Evolutionary conservation across 148 eudicot genomes (phyloP), one percentile per base, ranked within the genome.

Genomic region (Arctostaphylos glauca): DNA sequence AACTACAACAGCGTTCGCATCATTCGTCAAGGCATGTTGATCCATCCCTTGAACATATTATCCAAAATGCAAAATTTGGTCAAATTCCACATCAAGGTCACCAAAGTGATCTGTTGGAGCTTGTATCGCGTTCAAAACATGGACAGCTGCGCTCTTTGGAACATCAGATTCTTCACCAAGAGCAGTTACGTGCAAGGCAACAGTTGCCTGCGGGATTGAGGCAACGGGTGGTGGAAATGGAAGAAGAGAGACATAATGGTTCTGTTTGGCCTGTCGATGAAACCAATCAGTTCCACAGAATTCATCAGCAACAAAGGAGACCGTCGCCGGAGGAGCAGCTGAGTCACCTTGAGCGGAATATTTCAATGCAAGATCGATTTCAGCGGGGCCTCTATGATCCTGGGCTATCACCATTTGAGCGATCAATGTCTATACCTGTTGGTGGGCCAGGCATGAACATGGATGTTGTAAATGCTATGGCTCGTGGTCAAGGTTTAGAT

Each of bases 371-470:
- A 81, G 97, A 92, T 56, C 91, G 87, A 75, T 72, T 89, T 4
- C 93, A 93, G 67, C 86, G 90, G 53, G 99, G 97, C 60, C 84
- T 88, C 62, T 94, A 90, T 90, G 97, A 94, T 41, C 88, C 91
- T 50, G 89, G 93, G 50, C 49, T 88, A 7, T 64, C 86, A 38
- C 88, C 92, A 7, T 89, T 85, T 80, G 99, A 93, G 81, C 88
- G 87, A 15, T 84, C 95, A 55, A 77, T 91, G 86, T 84, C 95
- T 85, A 72, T 94, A 83, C 91, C 91, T 78, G 91, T 79, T 80
- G 92, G 92, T 80, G 89, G 85, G 79, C 87, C 88, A 31, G 95
- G 94, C 48, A 82, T 88, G 74, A 91, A 88, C 88, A 55, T 81
- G 53, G 98, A 92, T 82, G 79, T 85, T 72, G 79, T 90, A 15